phyloP scores from a whole-genome alignment of 2,329 filamentous ascomycete species.

The Trichoderma asperellum region DNA sequence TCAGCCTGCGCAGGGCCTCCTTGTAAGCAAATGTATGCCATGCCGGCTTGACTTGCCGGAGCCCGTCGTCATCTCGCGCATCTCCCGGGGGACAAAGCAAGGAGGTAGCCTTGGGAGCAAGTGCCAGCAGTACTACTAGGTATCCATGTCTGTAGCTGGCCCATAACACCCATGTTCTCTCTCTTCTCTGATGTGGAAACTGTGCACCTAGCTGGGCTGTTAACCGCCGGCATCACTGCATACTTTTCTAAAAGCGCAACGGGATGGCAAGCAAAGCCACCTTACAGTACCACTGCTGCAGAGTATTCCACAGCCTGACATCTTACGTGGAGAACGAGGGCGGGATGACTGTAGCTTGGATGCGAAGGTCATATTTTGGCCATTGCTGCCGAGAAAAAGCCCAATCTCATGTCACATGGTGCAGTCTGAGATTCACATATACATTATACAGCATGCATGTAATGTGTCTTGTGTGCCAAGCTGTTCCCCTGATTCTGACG shows the following conservation, averaged over 20 bases:
- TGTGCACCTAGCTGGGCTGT: neutral
- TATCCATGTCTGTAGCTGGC: no score
- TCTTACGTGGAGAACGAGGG: neutral
- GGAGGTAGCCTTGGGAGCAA: neutral
- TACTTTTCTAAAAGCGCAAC: conserved; percentile 40
- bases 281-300: neutral
- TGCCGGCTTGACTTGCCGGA: neutral
- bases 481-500: neutral
- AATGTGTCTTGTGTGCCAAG: neutral
- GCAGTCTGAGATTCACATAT: neutral
- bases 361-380: neutral
- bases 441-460: neutral
- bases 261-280: neutral
- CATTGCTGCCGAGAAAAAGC: neutral
- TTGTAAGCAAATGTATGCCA: neutral
- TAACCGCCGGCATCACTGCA: conserved; percentile 38
- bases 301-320: neutral
- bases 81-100: neutral
- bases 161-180: neutral
- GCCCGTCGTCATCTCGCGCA: neutral
- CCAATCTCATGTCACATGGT: neutral
- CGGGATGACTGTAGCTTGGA: neutral
- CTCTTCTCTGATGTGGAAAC: neutral
- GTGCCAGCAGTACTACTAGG: neutral
- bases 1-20: neutral